Conservation (phyloP, 805 yeast genomes). For the Pichia heedii region DNA sequence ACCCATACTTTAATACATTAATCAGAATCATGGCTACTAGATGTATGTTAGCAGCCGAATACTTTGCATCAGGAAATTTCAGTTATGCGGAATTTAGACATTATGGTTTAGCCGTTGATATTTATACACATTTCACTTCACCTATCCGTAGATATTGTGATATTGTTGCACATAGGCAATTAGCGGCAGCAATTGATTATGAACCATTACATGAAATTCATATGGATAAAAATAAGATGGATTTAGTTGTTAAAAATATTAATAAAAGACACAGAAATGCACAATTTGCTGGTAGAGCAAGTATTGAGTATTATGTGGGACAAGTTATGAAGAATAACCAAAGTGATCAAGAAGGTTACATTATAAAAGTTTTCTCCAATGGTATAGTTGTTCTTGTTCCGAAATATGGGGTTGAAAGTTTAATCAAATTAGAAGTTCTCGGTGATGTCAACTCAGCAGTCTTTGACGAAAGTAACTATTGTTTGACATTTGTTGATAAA, state of each 20-base stretch:
- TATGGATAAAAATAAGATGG: constrained; percentile 86
- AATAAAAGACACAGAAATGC: constrained; percentile 95
- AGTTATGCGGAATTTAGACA: constrained; percentile 90
- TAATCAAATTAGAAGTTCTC: constrained; percentile 72
- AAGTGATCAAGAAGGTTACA: constrained; percentile 76
- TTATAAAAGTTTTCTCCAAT: constrained; percentile 85
- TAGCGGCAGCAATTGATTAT: constrained; percentile 96
- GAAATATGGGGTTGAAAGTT: constrained; percentile 90
- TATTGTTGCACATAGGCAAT: constrained; percentile 92
- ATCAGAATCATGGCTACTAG: constrained; percentile 95
- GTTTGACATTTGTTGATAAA: constrained; percentile 45
- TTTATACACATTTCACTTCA: constrained; percentile 96
- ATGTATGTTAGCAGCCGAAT: constrained; percentile 99
- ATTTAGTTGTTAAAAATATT: constrained; percentile 76
- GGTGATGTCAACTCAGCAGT: constrained; percentile 54
- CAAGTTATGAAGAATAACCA: constrained; percentile 89
- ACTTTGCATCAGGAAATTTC: constrained; percentile 83
- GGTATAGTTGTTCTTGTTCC: constrained; percentile 95
- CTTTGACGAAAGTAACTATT: constrained; percentile 72
- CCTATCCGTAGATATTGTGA: constrained; percentile 98
- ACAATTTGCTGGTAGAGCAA: constrained; percentile 97
- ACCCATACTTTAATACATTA: constrained; percentile 87
- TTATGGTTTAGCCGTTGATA: constrained; percentile 95
- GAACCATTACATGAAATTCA: constrained; percentile 76
- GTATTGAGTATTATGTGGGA: constrained; percentile 95